These are phyloP conservation scores for Salix brachista DNA, from an alignment of 345 rosid species.

Conservation along the genomic window DNA sequence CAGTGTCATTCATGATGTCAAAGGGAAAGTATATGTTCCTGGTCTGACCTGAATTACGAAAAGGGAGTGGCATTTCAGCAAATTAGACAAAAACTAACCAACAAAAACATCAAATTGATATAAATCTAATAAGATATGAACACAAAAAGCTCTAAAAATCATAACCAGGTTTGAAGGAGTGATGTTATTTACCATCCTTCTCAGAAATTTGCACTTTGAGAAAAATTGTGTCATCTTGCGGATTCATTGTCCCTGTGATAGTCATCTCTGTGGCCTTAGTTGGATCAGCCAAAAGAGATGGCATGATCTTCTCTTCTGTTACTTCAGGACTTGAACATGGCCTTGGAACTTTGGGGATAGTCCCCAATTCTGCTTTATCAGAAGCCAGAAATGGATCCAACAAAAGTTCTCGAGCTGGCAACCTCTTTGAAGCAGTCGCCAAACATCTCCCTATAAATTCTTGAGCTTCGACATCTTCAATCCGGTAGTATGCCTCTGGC, in stretches of 20 bases:
- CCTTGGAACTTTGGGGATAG: constrained; percentile 23
- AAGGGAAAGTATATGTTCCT: constrained; percentile 85
- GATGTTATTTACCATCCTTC: constrained; percentile 45
- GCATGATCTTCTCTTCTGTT: constrained; percentile 22
- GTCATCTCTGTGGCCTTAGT: constrained; percentile 59
- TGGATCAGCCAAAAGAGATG: constrained; percentile 33
- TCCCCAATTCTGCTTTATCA: constrained; percentile 33
- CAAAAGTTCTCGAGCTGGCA: constrained; percentile 71
- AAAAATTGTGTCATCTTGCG: constrained; percentile 70
- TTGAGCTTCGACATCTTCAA: constrained; percentile 59
- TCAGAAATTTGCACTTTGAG: constrained; percentile 84
- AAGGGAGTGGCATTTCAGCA: no score
- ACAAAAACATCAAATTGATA: not conserved
- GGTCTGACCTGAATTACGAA: constrained; percentile 47
- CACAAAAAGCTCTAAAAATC: not conserved
- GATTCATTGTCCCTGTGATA: constrained; percentile 69
- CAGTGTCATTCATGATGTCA: constrained; percentile 63
- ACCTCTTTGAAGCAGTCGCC: constrained; percentile 60
- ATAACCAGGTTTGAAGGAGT: not conserved
- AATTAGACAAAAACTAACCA: not conserved
- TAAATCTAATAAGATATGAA: not conserved
- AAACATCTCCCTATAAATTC: constrained; percentile 76
- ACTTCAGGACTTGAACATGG: constrained; percentile 31
- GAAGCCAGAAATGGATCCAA: constrained; percentile 60
- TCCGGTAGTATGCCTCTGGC: constrained; percentile 72